phyloP scores from a whole-genome alignment of 208 protist genomes.

The Crithidia mellificae region DNA sequence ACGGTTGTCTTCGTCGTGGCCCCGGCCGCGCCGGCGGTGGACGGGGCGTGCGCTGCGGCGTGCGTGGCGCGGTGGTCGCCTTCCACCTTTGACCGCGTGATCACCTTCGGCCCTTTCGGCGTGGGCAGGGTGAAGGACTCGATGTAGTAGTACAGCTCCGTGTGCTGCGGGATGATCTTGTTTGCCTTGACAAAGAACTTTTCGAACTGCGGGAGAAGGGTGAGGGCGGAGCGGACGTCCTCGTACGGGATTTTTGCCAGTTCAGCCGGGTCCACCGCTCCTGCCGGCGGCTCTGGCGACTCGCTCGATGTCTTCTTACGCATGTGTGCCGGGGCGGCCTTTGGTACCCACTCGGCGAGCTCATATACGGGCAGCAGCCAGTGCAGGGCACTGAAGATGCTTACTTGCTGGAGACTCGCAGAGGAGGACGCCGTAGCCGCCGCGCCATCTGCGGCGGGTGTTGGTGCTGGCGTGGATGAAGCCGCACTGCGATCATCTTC shows the following conservation, averaged over 20 bases:
- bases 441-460: not conserved
- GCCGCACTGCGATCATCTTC: slow-evolving; percentile 22
- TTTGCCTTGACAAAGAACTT: slow-evolving; percentile 53
- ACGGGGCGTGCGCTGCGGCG: slow-evolving; percentile 16
- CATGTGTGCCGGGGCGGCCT: not conserved
- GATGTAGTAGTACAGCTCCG: slow-evolving; percentile 47
- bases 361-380: slow-evolving; percentile 66
- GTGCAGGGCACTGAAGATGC: slow-evolving; percentile 52
- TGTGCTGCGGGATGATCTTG: slow-evolving; percentile 59
- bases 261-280: not conserved
- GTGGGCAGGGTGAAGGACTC: slow-evolving; percentile 63
- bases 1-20: slow-evolving; percentile 33
- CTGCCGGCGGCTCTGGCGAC: slow-evolving; percentile 1
- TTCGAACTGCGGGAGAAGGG: slow-evolving; percentile 52
- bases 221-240: slow-evolving; percentile 31
- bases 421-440: slow-evolving; percentile 2
- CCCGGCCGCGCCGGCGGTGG: slow-evolving; percentile 16
- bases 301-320: not conserved
- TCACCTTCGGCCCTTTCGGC: slow-evolving; percentile 56
- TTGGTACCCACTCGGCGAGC: slow-evolving; percentile 50
- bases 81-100: slow-evolving; percentile 67
- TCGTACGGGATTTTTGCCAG: slow-evolving; percentile 13
- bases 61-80: slow-evolving; percentile 33
- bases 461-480: not conserved
- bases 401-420: slow-evolving; percentile 31